These are phyloP conservation scores for Phaeosphaeriaceae sp. DNA, from an alignment of 2,329 filamentous ascomycete species.

Conservation along the genomic window DNA sequence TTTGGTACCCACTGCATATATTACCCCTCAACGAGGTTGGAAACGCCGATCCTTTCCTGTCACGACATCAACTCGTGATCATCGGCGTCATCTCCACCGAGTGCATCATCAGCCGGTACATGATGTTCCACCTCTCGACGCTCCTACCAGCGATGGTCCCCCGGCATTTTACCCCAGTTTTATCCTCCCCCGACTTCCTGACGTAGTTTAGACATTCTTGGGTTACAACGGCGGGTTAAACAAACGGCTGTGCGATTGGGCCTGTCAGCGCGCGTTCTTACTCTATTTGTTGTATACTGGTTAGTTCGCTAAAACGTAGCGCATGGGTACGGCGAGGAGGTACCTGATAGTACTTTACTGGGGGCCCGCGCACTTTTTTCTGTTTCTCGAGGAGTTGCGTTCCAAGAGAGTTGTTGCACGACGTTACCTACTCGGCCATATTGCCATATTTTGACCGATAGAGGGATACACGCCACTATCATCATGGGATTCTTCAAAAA, in stretches of 20 bases:
- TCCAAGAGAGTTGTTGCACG: neutral
- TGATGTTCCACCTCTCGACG: constrained; percentile 14
- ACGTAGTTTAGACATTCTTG: constrained; percentile 16
- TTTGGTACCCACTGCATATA: neutral
- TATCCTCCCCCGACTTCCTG: constrained; percentile 17
- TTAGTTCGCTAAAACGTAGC: too few species aligned
- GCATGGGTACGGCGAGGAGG: too few species aligned
- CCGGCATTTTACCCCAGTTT: constrained; percentile 28
- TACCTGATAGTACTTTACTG: too few species aligned
- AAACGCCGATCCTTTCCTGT: constrained; percentile 12
- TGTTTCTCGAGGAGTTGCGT: too few species aligned
- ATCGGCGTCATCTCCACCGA: constrained; percentile 26
- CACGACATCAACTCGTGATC: neutral
- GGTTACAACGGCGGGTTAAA: constrained; percentile 19
- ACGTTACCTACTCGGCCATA: constrained; percentile 2
- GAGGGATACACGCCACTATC: neutral
- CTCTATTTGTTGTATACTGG: neutral
- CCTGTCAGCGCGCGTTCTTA: constrained; percentile 15
- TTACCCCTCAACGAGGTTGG: neutral
- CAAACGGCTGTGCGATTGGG: constrained; percentile 5
- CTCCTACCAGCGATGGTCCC: constrained; percentile 15
- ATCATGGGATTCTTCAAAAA: constrained; percentile 42
- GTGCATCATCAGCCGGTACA: constrained; percentile 9
- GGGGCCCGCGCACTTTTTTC: too few species aligned
- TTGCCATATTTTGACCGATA: too few species aligned